Base-by-base conservation (phyloP, 2,329 filamentous ascomycete genomes). In the Fusarium subglutinans region DNA sequence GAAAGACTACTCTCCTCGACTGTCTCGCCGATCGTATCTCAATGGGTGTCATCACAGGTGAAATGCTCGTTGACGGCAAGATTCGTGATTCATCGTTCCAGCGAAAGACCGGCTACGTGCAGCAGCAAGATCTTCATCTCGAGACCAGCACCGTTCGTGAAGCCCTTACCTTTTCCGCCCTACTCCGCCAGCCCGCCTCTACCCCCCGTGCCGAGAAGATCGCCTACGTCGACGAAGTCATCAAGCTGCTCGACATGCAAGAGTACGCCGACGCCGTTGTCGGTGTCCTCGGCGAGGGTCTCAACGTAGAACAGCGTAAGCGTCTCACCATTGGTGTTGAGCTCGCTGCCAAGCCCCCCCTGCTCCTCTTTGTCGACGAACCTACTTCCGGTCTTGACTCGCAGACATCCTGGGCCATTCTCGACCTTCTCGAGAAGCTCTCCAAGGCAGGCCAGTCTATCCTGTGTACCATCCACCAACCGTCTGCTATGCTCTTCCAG, bases 41-140 rank as follows among this genome's bases (percentile, higher is more conserved):
- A 1, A 92, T 93, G 88, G 92, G 92, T 78, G 90, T 93, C 47
- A 91, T 93, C 53, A 86, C 85, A 15, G 92, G 92, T 58, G 90
- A 93, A 70, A 92, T 93, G 88, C 82, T 93, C 18, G 91, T 93
- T 11, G 91, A 93, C 75, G 92, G 91, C n/a, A 87, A 86, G 50
- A 87, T 87, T 51, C 88, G 90, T 38, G 91, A 93, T 71, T 85
- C 86, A 11, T 92, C 90, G 3, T 93, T 93, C 85, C 91, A 93
- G 78, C 89, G 91, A 26, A 92, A 92, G 80, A 92, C 91, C 2
- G 91, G 91, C 35, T 93, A 93, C 73, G 91, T 91, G 33, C 91
- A 93, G 76, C 91, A 94, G 78, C 77, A 93, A 76, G 92, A 94
- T 84, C 85, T 82, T 11, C 80, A 82, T 44, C 63, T 81, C 6